Percentiles rank a stretch among this genome's conserved stretches.
phyloP scores from a whole-genome alignment of 331 rosid genomes.

The Phaseolus coccineus region DNA sequence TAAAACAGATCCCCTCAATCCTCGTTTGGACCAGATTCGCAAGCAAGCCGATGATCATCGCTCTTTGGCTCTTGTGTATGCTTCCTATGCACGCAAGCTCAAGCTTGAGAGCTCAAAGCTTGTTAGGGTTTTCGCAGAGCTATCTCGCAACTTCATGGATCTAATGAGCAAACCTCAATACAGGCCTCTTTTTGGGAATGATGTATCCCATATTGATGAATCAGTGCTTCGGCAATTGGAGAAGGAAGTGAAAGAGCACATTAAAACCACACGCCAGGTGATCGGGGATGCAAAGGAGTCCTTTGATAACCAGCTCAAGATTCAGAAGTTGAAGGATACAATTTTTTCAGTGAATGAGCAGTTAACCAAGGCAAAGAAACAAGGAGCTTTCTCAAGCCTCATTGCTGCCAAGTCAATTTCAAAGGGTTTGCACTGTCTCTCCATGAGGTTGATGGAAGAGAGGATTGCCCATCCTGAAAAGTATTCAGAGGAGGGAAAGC shows the following conservation, averaged over 20 bases:
- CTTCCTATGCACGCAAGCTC: slow-evolving; percentile 84
- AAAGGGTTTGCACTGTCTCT: slow-evolving; percentile 84
- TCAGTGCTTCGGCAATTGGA: slow-evolving; percentile 75
- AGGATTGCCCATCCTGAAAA: slow-evolving; percentile 81
- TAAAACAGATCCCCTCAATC: slow-evolving; percentile 86
- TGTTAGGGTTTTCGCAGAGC: slow-evolving; percentile 79
- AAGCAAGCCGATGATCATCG: slow-evolving; percentile 95
- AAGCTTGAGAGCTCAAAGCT: slow-evolving; percentile 92
- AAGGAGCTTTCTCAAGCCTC: slow-evolving; percentile 93
- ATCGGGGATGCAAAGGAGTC: slow-evolving; percentile 86
- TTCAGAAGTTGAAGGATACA: slow-evolving; percentile 91
- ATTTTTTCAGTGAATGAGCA: slow-evolving; percentile 88
- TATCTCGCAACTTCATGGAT: slow-evolving; percentile 73
- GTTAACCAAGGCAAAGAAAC: slow-evolving; percentile 90
- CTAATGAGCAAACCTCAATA: slow-evolving; percentile 71
- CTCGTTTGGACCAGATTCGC: slow-evolving; percentile 88
- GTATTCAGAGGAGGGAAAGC: slow-evolving; percentile 82
- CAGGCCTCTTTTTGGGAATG: slow-evolving; percentile 60
- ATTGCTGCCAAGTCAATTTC: slow-evolving; percentile 95
- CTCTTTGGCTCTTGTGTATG: slow-evolving; percentile 71
- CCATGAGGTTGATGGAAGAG: slow-evolving; percentile 97
- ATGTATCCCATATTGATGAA: slow-evolving; percentile 64
- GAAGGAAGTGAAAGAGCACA: slow-evolving; percentile 91
- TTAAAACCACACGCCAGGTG: slow-evolving; percentile 77
- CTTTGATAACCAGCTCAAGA: slow-evolving; percentile 90